Evolutionary conservation across 2,329 filamentous ascomycete genomes (phyloP).

Genomic region (Beauveria scarabaeidicola): DNA sequence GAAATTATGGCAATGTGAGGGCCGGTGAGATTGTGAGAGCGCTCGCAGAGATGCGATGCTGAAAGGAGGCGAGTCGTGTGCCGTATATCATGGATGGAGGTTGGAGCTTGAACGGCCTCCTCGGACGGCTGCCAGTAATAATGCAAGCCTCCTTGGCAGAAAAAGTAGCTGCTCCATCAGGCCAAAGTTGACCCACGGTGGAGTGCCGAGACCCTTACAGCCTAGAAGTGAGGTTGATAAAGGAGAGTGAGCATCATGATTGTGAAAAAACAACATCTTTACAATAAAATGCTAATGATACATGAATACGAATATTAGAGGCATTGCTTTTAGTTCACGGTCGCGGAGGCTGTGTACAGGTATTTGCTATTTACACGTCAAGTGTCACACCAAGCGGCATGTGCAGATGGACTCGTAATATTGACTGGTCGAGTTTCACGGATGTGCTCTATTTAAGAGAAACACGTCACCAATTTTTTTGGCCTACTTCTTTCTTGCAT

Average conservation of each 20-base stretch:
- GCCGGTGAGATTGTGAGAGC: not conserved
- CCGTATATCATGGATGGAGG: not conserved
- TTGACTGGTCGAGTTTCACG: too few relatives aligned
- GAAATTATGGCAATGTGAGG: not conserved
- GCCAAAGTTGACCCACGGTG: constrained; percentile 8
- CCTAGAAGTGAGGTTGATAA: not conserved
- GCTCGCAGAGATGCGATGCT: not conserved
- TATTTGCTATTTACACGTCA: too few relatives aligned
- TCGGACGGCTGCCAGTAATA: not conserved
- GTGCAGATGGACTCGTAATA: too few relatives aligned
- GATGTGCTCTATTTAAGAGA: too few relatives aligned
- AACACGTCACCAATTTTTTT: too few relatives aligned
- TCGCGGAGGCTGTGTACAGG: too few relatives aligned
- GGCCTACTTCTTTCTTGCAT: too few relatives aligned
- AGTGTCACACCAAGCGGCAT: too few relatives aligned
- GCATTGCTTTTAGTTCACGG: too few relatives aligned
- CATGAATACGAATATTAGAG: too few relatives aligned
- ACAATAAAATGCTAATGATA: too few relatives aligned
- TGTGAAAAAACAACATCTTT: not conserved
- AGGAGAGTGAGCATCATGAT: not conserved
- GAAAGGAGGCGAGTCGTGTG: constrained; percentile 7
- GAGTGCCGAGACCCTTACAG: not conserved
- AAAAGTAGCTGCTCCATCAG: constrained; percentile 3
- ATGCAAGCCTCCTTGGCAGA: not conserved
- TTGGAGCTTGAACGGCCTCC: not conserved